Percentiles rank a stretch among this genome's conserved stretches.
Conservation (phyloP, 2,329 filamentous ascomycete genomes). For the Phaeomoniella chlamydospora region DNA sequence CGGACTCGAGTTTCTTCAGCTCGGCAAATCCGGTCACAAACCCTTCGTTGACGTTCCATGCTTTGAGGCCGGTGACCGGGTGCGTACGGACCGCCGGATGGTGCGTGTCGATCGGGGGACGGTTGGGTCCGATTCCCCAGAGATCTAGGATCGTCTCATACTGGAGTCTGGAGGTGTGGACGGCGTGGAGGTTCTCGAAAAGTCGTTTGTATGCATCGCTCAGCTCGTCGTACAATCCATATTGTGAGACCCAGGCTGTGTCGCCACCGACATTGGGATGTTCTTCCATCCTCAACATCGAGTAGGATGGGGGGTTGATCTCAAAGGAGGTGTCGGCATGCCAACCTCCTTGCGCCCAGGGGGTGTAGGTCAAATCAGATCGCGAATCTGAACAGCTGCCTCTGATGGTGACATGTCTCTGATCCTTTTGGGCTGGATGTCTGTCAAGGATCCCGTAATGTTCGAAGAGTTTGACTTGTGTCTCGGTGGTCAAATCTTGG, state of each 20-base stretch:
- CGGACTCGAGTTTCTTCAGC: constrained; percentile 33
- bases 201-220: constrained; percentile 28
- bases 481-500: constrained; percentile 30
- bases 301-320: constrained; percentile 36
- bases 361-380: constrained; percentile 29
- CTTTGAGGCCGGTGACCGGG: constrained; percentile 32
- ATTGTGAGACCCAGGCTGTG: constrained; percentile 31
- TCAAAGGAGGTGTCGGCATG: constrained; percentile 38
- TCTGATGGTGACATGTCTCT: constrained; percentile 28
- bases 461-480: constrained; percentile 30
- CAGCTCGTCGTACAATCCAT: constrained; percentile 30
- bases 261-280: constrained; percentile 33
- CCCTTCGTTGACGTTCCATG: constrained; percentile 31
- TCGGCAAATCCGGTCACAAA: constrained; percentile 35
- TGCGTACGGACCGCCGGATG: constrained; percentile 36
- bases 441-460: constrained; percentile 32
- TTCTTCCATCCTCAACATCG: constrained; percentile 36
- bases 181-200: constrained; percentile 27
- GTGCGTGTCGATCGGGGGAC: constrained; percentile 31
- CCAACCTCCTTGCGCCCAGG: constrained; percentile 29
- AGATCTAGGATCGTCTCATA: constrained; percentile 32
- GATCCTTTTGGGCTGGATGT: constrained; percentile 26
- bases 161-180: constrained; percentile 31
- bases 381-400: constrained; percentile 32
- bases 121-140: constrained; percentile 26